A percentile compares a stretch with the other conserved stretches of the same genome.
phyloP scores from a whole-genome alignment of 495 filamentous ascomycete genomes.

The Penicillium desertorum region DNA sequence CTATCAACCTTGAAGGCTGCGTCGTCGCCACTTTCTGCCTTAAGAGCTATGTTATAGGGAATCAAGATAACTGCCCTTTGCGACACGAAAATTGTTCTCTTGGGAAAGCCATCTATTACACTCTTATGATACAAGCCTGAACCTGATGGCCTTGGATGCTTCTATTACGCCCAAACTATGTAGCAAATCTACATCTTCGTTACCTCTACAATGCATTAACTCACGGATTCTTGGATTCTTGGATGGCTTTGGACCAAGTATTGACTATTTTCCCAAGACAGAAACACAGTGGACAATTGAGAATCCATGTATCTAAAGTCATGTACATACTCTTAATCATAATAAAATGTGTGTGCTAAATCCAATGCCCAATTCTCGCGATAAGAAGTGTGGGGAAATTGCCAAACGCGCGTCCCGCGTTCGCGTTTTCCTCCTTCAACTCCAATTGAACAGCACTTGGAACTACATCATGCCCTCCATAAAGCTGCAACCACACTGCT shows the following conservation, averaged over 20 bases:
- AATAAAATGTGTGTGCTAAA: not conserved
- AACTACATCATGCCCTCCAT: constrained; percentile 46
- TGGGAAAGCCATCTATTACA: not conserved
- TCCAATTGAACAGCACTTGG: not conserved
- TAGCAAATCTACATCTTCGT: not conserved
- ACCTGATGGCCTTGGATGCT: not conserved
- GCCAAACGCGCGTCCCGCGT: constrained; percentile 3
- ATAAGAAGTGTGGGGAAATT: constrained; percentile 7
- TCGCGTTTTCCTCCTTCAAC: constrained; percentile 7
- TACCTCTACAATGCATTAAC: not conserved
- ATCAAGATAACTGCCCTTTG: not conserved
- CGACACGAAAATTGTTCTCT: not conserved
- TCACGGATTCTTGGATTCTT: not conserved
- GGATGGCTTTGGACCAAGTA: not conserved
- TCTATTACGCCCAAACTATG: not conserved
- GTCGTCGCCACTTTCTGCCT: not conserved
- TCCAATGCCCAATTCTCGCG: not conserved
- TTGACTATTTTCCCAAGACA: not conserved
- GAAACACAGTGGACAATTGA: not conserved
- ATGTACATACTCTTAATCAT: not conserved
- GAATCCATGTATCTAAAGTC: not conserved
- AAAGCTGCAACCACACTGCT: constrained; percentile 31
- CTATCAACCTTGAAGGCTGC: not conserved
- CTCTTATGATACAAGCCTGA: not conserved
- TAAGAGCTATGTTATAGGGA: not conserved